phyloP scores from a whole-genome alignment of 306 rosid genomes.

The Macrotyloma uniflorum region DNA sequence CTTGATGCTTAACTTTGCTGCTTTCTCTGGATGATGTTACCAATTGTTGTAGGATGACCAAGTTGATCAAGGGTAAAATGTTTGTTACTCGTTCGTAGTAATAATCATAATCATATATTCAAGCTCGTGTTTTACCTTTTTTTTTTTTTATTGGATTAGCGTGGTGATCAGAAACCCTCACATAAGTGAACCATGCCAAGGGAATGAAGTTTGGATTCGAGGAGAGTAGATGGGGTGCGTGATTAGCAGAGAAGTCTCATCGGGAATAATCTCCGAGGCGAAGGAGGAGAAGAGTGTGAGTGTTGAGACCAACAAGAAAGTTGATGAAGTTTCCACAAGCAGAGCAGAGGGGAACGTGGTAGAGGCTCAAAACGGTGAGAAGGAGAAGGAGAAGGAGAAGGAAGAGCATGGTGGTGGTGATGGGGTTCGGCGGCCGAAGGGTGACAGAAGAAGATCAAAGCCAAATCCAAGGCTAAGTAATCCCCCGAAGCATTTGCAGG shows the following conservation, averaged over 20 bases:
- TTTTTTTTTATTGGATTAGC: conserved; percentile 36
- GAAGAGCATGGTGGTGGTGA: conserved; percentile 53
- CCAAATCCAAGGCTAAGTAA: conserved; percentile 74
- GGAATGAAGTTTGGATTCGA: conserved; percentile 64
- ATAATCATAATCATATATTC: conserved; percentile 7
- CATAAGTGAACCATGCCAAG: conserved; percentile 49
- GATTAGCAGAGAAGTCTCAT: conserved; percentile 69
- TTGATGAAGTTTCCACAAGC: conserved; percentile 59
- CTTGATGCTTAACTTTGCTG: conserved; percentile 24
- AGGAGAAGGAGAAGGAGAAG: conserved; percentile 50
- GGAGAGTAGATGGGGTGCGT: conserved; percentile 80
- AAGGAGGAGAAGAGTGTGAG: conserved; percentile 62
- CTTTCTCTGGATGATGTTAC: conserved; percentile 23
- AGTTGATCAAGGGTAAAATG: conserved; percentile 32
- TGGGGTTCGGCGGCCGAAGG: conserved; percentile 50
- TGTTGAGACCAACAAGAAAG: conserved; percentile 55
- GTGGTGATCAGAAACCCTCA: conserved; percentile 41
- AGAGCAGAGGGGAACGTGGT: conserved; percentile 44
- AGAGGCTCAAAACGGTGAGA: conserved; percentile 60
- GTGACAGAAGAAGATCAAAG: conserved; percentile 78
- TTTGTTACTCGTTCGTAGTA: background rate
- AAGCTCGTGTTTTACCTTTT: background rate
- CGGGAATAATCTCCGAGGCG: conserved; percentile 62
- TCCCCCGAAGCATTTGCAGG: conserved; percentile 66
- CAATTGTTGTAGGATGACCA: conserved; percentile 17